phyloP scores from a whole-genome alignment of 2,329 filamentous ascomycete species.

The Pseudophaeomoniella oleicola region DNA sequence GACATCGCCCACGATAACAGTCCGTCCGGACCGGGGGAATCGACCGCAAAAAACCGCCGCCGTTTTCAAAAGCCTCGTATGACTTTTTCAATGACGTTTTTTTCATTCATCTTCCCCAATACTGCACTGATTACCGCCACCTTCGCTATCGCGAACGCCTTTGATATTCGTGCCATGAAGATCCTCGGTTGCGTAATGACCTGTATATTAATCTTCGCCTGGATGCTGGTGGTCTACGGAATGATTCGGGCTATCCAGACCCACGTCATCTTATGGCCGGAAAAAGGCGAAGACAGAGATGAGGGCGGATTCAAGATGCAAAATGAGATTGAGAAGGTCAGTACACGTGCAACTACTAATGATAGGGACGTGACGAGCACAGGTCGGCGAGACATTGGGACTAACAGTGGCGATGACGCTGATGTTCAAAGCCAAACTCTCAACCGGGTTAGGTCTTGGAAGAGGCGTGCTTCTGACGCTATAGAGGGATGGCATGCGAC shows the following conservation, averaged over 20 bases:
- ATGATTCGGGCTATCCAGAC: constrained; percentile 56
- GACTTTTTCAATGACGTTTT: constrained; percentile 76
- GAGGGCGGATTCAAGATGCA: constrained; percentile 44
- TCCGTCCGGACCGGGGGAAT: neutral
- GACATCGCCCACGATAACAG: neutral
- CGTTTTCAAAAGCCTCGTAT: constrained; percentile 23
- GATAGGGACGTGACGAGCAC: too few species aligned
- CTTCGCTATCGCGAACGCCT: constrained; percentile 51
- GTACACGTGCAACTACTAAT: too few species aligned
- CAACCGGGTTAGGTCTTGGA: too few species aligned
- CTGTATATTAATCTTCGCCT: constrained; percentile 49
- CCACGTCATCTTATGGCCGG: constrained; percentile 62
- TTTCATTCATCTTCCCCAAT: constrained; percentile 69
- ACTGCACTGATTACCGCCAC: constrained; percentile 62
- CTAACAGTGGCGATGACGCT: too few species aligned
- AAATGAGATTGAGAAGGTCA: constrained; percentile 19
- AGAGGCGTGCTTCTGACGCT: too few species aligned
- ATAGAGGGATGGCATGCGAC: too few species aligned
- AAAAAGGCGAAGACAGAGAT: constrained; percentile 48
- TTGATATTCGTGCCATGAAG: constrained; percentile 44
- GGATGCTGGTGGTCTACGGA: constrained; percentile 51
- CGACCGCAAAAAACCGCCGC: neutral
- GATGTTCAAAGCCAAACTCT: too few species aligned
- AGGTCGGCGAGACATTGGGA: too few species aligned
- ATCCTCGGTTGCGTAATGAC: constrained; percentile 57